Percentiles rank a stretch among this genome's conserved stretches.
Evolutionary conservation across 345 rosid species (phyloP).

Genomic region (Cardiospermum halicacabum): DNA sequence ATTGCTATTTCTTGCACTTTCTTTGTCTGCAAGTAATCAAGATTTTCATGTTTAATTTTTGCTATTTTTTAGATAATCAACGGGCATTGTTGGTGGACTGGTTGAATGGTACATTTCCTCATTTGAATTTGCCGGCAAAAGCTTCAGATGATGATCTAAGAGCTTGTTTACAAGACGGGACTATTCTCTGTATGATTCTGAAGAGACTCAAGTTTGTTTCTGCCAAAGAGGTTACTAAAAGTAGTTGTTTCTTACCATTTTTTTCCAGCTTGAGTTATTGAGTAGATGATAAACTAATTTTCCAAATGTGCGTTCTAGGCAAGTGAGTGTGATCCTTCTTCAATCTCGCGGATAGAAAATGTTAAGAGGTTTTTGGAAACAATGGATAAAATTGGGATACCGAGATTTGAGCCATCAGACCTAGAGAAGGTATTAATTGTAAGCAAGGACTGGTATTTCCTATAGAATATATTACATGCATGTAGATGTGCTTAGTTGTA

Average conservation of each 20-base stretch:
- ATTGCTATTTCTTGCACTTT: not conserved
- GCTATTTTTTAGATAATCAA: conserved; percentile 31
- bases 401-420: conserved; percentile 58
- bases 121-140: conserved; percentile 29
- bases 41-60: not conserved
- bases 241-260: not conserved
- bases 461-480: not conserved
- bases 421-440: conserved; percentile 64
- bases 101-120: conserved; percentile 39
- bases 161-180: conserved; percentile 39
- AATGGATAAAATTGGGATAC: conserved; percentile 64
- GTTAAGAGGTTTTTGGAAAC: conserved; percentile 50
- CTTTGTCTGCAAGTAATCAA: not conserved
- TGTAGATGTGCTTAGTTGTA: not conserved
- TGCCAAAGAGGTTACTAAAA: conserved; percentile 34
- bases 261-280: not conserved
- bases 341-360: conserved; percentile 35
- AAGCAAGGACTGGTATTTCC: not conserved
- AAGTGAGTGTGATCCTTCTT: conserved; percentile 30
- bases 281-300: conserved; percentile 10
- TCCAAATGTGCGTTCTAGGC: conserved; percentile 32
- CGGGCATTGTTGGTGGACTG: conserved; percentile 39
- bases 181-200: conserved; percentile 37
- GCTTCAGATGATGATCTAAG: conserved; percentile 52
- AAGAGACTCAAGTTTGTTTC: conserved; percentile 41